Evolutionary conservation across 2,329 filamentous ascomycete species (phyloP).

Genomic region (Blastomyces parvus): DNA sequence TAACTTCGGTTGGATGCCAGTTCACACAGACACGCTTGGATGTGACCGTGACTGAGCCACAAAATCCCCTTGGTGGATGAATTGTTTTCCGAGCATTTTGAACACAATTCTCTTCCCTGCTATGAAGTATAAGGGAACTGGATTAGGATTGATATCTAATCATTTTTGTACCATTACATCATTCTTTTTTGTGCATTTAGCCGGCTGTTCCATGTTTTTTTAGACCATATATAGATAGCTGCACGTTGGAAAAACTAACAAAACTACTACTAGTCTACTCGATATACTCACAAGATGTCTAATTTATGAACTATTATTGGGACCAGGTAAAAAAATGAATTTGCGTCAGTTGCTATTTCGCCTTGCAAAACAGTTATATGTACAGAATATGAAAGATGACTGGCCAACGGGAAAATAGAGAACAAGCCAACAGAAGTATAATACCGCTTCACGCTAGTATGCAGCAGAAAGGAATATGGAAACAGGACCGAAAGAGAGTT

Average conservation of each 20-base stretch:
- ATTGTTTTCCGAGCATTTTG: neutral
- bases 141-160: neutral
- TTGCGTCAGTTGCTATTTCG: neutral
- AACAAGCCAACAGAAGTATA: neutral
- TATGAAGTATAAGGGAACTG: conserved; percentile 7
- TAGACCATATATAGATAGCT: neutral
- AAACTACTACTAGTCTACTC: neutral
- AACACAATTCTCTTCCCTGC: neutral
- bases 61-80: neutral
- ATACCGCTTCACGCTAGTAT: neutral
- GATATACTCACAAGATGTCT: neutral
- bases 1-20: neutral
- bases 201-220: neutral
- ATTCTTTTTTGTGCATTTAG: neutral
- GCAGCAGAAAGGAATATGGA: neutral
- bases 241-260: neutral
- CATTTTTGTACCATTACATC: neutral
- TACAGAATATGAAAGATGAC: neutral
- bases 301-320: neutral
- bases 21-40: neutral
- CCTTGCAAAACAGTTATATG: neutral
- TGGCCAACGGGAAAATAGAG: neutral
- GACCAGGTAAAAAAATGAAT: neutral
- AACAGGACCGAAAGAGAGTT: neutral
- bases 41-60: neutral